These are phyloP conservation scores for Colletotrichum sp. DNA, from an alignment of 2,329 filamentous ascomycete genomes.

Conservation along the genomic window DNA sequence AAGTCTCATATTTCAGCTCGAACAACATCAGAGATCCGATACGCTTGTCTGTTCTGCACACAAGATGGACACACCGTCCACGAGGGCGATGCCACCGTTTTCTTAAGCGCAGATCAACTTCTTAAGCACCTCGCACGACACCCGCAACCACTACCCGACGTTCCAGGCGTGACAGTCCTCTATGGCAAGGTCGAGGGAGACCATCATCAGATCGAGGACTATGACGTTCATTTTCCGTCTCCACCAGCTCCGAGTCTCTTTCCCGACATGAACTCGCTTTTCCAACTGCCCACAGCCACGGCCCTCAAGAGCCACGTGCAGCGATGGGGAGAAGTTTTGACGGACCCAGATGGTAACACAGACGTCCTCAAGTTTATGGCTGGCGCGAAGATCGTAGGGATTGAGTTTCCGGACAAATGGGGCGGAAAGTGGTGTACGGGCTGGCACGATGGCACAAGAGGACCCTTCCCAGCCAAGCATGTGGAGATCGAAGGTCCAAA, in stretches of 20 bases:
- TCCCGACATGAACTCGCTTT: slow-evolving; percentile 28
- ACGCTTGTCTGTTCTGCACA: slow-evolving; percentile 45
- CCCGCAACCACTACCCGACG: slow-evolving; percentile 41
- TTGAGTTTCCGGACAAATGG: slow-evolving; percentile 38
- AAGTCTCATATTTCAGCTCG: slow-evolving; percentile 44
- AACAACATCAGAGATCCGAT: slow-evolving; percentile 38
- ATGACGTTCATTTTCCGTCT: slow-evolving; percentile 42
- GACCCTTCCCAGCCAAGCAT: slow-evolving; percentile 31
- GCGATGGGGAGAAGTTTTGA: slow-evolving; percentile 35
- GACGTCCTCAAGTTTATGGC: slow-evolving; percentile 44
- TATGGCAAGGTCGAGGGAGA: slow-evolving; percentile 35
- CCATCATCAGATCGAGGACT: slow-evolving; percentile 28
- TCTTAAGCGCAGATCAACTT: slow-evolving; percentile 39
- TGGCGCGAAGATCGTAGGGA: slow-evolving; percentile 34
- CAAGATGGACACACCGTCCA: slow-evolving; percentile 35
- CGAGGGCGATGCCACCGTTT: slow-evolving; percentile 48
- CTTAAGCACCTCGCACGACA: slow-evolving; percentile 44
- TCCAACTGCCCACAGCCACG: slow-evolving; percentile 35
- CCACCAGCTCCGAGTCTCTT: slow-evolving; percentile 24
- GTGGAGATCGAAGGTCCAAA: slow-evolving; percentile 30
- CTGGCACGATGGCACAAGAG: slow-evolving; percentile 35
- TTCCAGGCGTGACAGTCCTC: slow-evolving; percentile 40
- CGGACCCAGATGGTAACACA: slow-evolving; percentile 34
- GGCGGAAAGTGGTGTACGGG: slow-evolving; percentile 39
- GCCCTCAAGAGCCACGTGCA: slow-evolving; percentile 39